Evolutionary conservation across 768 basidiomycete genomes (phyloP).

Genomic region (Butyriboletus loyo): DNA sequence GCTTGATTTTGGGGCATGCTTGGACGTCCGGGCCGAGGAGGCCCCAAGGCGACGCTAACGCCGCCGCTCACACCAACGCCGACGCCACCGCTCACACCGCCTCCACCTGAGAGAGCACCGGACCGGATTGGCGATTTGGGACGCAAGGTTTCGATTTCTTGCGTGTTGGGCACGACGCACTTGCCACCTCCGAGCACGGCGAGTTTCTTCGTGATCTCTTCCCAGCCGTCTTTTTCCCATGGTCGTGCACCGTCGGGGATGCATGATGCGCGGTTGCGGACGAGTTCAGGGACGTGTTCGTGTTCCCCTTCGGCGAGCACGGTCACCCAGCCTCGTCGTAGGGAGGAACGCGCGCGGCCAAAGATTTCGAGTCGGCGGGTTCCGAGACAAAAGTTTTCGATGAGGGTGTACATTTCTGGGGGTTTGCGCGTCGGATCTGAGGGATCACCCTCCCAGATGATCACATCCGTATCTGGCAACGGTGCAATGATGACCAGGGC

Average conservation of each 20-base stretch:
- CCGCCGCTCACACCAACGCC: constrained; percentile 23
- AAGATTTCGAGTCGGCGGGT: constrained; percentile 89
- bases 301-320: constrained; percentile 66
- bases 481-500: not conserved
- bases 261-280: constrained; percentile 29
- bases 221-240: constrained; percentile 68
- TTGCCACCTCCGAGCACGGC: constrained; percentile 46
- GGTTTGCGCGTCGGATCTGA: constrained; percentile 83
- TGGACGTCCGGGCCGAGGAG: constrained; percentile 14
- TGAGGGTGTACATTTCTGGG: constrained; percentile 91
- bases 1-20: constrained; percentile 15
- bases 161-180: constrained; percentile 65
- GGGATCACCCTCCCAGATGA: constrained; percentile 93
- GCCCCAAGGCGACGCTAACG: constrained; percentile 15
- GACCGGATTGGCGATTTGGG: constrained; percentile 78
- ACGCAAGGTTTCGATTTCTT: constrained; percentile 79
- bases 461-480: constrained; percentile 85
- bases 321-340: constrained; percentile 93
- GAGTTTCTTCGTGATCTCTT: constrained; percentile 54
- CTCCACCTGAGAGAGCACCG: constrained; percentile 26
- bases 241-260: constrained; percentile 31
- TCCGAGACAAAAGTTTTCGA: constrained; percentile 98
- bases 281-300: constrained; percentile 41
- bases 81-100: constrained; percentile 23
- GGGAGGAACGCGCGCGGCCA: constrained; percentile 60